A percentile compares a stretch with the other conserved stretches of the same genome.
These are phyloP conservation scores for Nigrograna mackinnonii DNA, from an alignment of 2,329 filamentous ascomycete genomes.

Conservation along the genomic window DNA sequence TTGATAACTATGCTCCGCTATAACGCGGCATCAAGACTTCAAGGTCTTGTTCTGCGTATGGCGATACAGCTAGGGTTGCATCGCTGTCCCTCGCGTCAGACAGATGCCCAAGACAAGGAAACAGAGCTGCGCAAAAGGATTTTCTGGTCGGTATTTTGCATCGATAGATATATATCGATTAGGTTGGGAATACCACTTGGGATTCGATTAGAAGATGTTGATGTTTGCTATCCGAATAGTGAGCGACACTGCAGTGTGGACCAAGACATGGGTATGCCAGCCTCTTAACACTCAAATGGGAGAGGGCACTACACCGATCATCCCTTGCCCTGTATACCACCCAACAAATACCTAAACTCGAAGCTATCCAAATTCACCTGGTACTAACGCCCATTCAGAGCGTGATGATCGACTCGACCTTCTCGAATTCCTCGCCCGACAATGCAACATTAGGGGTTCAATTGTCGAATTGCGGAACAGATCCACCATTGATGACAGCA, in stretches of 20 bases:
- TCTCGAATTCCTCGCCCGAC: conserved; percentile 24
- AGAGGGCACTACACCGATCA: too few species aligned
- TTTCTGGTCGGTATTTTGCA: conserved; percentile 27
- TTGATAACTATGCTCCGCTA: conserved; percentile 26
- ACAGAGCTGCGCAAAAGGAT: conserved; percentile 23
- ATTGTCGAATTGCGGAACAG: conserved; percentile 24
- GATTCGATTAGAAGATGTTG: conserved; percentile 20
- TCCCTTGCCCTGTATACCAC: too few species aligned
- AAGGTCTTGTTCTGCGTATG: conserved; percentile 23
- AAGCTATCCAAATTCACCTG: too few species aligned
- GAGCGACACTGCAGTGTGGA: conserved; percentile 21
- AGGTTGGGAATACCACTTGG: conserved; percentile 22
- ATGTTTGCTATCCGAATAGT: conserved; percentile 24
- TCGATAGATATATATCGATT: conserved; percentile 27
- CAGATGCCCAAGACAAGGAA: conserved; percentile 10
- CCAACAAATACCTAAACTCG: too few species aligned
- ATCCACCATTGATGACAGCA: conserved; percentile 8
- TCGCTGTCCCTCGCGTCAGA: conserved; percentile 15
- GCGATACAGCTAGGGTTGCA: conserved; percentile 22
- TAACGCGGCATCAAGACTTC: conserved; percentile 25
- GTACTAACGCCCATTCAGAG: too few species aligned
- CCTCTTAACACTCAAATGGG: too few species aligned
- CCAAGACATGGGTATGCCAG: too few species aligned
- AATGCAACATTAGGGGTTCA: conserved; percentile 22
- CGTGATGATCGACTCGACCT: conserved; percentile 21